These are phyloP conservation scores for Aspergillus felis DNA, from an alignment of 2,329 filamentous ascomycete genomes.

Conservation along the genomic window DNA sequence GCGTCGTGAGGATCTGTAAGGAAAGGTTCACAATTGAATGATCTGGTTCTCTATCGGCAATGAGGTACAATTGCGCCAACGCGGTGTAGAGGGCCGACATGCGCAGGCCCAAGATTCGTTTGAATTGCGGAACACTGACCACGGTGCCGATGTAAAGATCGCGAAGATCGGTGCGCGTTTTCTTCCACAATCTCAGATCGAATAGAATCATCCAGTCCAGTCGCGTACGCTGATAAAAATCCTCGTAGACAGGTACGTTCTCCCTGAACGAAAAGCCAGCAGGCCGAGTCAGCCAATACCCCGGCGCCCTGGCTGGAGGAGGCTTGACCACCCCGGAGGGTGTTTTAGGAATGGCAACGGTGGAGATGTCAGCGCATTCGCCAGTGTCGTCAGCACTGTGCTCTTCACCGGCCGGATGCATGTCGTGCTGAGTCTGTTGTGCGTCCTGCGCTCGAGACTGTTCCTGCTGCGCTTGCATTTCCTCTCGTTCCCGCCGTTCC, in stretches of 20 bases:
- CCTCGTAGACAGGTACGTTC: conserved; percentile 69
- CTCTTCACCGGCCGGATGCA: conserved; percentile 14
- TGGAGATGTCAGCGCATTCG: conserved; percentile 19
- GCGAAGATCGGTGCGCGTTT: conserved; percentile 80
- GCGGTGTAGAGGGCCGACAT: conserved; percentile 94
- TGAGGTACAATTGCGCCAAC: conserved; percentile 88
- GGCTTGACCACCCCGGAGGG: conserved; percentile 52
- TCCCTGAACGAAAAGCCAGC: conserved; percentile 61
- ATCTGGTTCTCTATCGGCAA: conserved; percentile 92
- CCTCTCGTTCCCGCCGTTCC: conserved; percentile 25
- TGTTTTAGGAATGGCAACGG: conserved; percentile 73
- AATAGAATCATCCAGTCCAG: conserved; percentile 94
- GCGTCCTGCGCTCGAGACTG: neutral
- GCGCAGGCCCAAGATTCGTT: conserved; percentile 85
- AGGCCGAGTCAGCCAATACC: conserved; percentile 84
- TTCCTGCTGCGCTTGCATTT: conserved; percentile 15
- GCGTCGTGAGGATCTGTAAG: conserved; percentile 92
- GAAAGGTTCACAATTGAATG: conserved; percentile 98
- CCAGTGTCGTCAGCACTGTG: conserved; percentile 10
- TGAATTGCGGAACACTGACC: conserved; percentile 93
- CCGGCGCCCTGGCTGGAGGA: conserved; percentile 50
- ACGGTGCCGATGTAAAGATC: conserved; percentile 96
- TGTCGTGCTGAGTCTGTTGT: neutral
- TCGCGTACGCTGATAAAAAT: conserved; percentile 82
- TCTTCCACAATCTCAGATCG: conserved; percentile 95